Base-by-base conservation (phyloP, 768 basidiomycete species). In the Xerocomellus chrysenteron region DNA sequence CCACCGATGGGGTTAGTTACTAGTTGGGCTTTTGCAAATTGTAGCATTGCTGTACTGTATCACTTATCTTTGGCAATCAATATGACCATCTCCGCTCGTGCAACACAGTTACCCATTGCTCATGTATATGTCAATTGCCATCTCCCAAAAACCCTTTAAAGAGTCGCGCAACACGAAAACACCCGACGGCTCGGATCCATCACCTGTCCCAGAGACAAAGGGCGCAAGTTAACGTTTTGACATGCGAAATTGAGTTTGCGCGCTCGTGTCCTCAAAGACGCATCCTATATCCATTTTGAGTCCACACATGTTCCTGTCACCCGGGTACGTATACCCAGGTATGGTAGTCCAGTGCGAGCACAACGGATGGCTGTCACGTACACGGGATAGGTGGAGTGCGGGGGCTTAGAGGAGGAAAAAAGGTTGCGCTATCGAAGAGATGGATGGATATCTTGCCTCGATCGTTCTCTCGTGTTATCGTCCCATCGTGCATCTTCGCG, bases 11-110 rank as follows among this genome's bases (percentile, higher is more conserved):
- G 54, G 62, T 11, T 32, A 32, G 32, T 32, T 32, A 32, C 32
- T 58, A 61, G 54, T 55, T 57, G 52, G 41, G 37, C 36, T 45
- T 64, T 66, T 58, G 32, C 49, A 56, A 59, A 51, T 56, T 56
- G 54, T 65, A 56, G 55, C 50, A 55, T 49, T 50, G 48, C 54
- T 69, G 68, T 70, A 66, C 45, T 56, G 21, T 59, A 61, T 64
- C 47, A 52, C 55, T 37, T 26, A 55, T 64, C 36, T 54, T 61
- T 63, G 51, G 53, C 54, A 66, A 57, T 67, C 48, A 24, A 45
- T 53, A 37, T 43, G 5, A 50, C 41, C 58, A 53, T 53, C 35
- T 32, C 39, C 43, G 17, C n/a, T 52, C 14, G n/a, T 43, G 24
- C 26, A 33, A n/a, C 36, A 11, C 11, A 24, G 14, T 35, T n/a